phyloP scores from a whole-genome alignment of 345 rosid genomes.

The Crucihimalaya himalaica region DNA sequence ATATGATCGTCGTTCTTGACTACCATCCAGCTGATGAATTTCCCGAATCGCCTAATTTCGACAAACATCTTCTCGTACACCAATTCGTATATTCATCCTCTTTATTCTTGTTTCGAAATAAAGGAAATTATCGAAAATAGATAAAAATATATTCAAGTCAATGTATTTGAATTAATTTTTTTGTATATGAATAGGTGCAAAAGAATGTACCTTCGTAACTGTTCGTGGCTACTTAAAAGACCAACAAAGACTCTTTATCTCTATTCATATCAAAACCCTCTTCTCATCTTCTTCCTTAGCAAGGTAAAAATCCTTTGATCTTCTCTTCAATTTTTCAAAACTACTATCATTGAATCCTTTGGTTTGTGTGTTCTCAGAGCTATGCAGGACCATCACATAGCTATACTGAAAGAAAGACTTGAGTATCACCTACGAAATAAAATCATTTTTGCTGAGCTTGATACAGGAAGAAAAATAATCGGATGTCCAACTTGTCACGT shows the following conservation, averaged over 20 bases:
- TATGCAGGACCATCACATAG: slow-evolving; percentile 18
- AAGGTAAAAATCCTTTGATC: slow-evolving; percentile 4
- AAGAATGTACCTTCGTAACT: neutral
- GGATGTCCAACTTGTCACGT: slow-evolving; percentile 23
- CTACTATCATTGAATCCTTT: neutral
- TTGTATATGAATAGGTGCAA: neutral
- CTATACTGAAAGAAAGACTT: neutral
- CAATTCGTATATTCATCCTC: neutral
- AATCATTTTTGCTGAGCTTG: slow-evolving; percentile 18
- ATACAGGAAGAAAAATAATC: neutral
- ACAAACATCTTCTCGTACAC: neutral
- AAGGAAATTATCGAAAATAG: neutral
- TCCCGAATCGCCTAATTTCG: too few species aligned
- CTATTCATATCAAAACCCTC: neutral
- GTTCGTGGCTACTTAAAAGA: slow-evolving; percentile 24
- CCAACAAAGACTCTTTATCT: slow-evolving; percentile 3
- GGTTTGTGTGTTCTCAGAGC: slow-evolving; percentile 11
- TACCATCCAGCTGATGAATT: neutral
- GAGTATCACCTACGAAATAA: neutral
- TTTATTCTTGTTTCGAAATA: neutral
- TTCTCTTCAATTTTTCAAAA: slow-evolving; percentile 4
- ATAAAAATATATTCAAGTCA: neutral
- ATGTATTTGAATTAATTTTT: neutral
- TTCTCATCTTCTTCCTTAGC: slow-evolving; percentile 14
- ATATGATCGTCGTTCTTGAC: neutral